Evolutionary conservation across 768 basidiomycete species (phyloP).

Genomic region (Gymnopilus dilepis): DNA sequence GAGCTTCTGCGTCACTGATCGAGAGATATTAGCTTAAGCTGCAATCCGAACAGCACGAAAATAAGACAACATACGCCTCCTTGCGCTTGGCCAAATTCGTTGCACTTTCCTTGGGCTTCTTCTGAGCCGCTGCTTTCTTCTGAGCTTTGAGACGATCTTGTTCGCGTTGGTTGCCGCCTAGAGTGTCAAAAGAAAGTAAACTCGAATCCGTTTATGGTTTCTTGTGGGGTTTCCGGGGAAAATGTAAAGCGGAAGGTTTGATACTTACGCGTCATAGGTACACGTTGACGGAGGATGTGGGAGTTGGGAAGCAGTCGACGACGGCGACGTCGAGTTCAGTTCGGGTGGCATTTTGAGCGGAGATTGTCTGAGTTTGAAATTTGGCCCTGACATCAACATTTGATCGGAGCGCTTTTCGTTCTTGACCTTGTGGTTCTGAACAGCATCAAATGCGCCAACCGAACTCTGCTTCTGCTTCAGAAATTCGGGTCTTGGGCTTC

Average conservation of each 20-base stretch:
- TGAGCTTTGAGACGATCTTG: slow-evolving; percentile 73
- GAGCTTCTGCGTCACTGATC: slow-evolving; percentile 72
- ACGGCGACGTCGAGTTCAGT: background rate
- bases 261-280: slow-evolving; percentile 60
- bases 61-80: slow-evolving; percentile 63
- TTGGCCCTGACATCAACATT: background rate
- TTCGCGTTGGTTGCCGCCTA: slow-evolving; percentile 87
- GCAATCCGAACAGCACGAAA: slow-evolving; percentile 14
- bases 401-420: background rate
- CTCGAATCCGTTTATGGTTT: slow-evolving; percentile 24
- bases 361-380: slow-evolving; percentile 31
- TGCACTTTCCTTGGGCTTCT: slow-evolving; percentile 78
- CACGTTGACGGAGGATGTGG: slow-evolving; percentile 10
- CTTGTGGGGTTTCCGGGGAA: slow-evolving; percentile 14
- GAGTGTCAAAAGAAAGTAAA: slow-evolving; percentile 19
- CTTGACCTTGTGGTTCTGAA: too few relatives aligned
- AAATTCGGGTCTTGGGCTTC: too few relatives aligned
- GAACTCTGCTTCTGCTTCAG: background rate
- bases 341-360: slow-evolving; percentile 25
- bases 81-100: slow-evolving; percentile 67
- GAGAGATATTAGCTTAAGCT: slow-evolving; percentile 22
- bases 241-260: slow-evolving; percentile 10
- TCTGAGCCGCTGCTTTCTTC: slow-evolving; percentile 67
- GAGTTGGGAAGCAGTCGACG: slow-evolving; percentile 6
- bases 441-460: background rate